Conservation (phyloP, 1,139 yeast genomes). For the Blastobotrys buckinghamii region DNA sequence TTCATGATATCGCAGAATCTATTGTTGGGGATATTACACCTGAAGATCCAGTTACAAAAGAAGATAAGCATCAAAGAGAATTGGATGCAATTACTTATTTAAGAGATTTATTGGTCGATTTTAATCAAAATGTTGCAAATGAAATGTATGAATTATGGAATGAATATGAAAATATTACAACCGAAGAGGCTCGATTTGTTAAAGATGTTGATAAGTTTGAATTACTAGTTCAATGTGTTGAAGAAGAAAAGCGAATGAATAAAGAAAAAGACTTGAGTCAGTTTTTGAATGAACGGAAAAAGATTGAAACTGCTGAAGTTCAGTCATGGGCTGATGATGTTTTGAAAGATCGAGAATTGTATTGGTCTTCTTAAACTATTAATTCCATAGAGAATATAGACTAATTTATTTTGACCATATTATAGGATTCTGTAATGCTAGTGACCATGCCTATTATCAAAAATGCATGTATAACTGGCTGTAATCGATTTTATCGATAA, state of each 20-base stretch:
- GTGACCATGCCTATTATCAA: too few species aligned
- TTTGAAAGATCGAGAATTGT: conserved; percentile 49
- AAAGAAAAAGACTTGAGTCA: conserved; percentile 56
- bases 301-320: conserved; percentile 70
- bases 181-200: conserved; percentile 80
- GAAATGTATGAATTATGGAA: conserved; percentile 75
- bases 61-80: conserved; percentile 78
- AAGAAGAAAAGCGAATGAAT: conserved; percentile 64
- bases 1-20: conserved; percentile 93
- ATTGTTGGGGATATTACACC: conserved; percentile 96
- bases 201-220: conserved; percentile 95
- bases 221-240: conserved; percentile 84
- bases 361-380: conserved; percentile 31
- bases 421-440: too few species aligned
- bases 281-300: conserved; percentile 57
- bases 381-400: too few species aligned
- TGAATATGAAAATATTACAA: conserved; percentile 82
- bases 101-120: conserved; percentile 53
- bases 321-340: conserved; percentile 65
- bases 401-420: too few species aligned
- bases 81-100: conserved; percentile 65
- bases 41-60: conserved; percentile 60
- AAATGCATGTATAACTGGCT: too few species aligned
- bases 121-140: conserved; percentile 55
- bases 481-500: too few species aligned